These are phyloP conservation scores for Drechmeria coniospora DNA, from an alignment of 2,329 filamentous ascomycete genomes.

Conservation along the genomic window DNA sequence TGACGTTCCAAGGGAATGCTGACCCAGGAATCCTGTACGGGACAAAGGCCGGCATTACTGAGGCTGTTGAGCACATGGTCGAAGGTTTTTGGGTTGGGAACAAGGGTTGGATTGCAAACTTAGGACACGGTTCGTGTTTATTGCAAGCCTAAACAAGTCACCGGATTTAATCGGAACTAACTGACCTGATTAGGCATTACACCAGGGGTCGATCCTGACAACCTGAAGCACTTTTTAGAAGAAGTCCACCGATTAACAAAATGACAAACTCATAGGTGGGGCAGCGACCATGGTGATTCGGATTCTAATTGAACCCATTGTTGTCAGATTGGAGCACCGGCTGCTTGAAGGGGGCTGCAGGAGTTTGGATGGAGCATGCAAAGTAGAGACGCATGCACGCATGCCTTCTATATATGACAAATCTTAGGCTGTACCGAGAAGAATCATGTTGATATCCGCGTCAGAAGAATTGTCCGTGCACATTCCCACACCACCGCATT, in stretches of 20 bases:
- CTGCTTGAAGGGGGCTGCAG: no score
- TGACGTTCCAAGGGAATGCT: conserved; percentile 86
- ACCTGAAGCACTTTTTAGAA: conserved; percentile 84
- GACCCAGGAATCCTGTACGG: conserved; percentile 91
- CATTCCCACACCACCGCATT: no score
- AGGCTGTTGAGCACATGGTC: conserved; percentile 73
- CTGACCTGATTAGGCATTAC: conserved; percentile 53
- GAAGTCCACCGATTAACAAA: conserved; percentile 66
- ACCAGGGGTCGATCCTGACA: conserved; percentile 83
- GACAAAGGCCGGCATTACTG: conserved; percentile 63
- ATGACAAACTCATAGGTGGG: no score
- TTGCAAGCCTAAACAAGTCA: background rate
- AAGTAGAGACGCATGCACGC: no score
- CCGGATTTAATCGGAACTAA: background rate
- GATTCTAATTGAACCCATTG: no score
- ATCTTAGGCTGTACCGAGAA: no score
- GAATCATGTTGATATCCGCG: no score
- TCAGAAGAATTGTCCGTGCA: no score
- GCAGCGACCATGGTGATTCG: no score
- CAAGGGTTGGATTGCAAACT: conserved; percentile 91
- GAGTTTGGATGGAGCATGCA: no score
- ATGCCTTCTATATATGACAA: no score
- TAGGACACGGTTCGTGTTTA: conserved; percentile 66
- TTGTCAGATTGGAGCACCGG: no score
- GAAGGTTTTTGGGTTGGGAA: conserved; percentile 66